Base-by-base conservation (phyloP, 1,284 basidiomycete genomes). In the Ganoderma boninense region DNA sequence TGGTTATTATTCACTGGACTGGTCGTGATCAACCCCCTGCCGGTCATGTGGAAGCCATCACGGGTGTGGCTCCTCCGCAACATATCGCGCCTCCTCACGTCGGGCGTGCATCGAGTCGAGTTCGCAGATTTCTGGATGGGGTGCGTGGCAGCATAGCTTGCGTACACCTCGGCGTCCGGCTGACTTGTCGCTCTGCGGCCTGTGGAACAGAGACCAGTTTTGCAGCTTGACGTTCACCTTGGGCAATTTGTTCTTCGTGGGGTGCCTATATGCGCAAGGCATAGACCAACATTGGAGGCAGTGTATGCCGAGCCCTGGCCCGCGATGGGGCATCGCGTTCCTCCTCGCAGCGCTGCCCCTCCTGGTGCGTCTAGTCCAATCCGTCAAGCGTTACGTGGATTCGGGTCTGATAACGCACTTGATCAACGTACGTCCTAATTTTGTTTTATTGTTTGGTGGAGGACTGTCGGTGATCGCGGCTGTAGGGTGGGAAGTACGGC, bases 41-140 rank as follows among this genome's bases (percentile, higher is more conserved):
- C 91, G 0, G 76, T 97, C 6, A 80, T 91, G 69, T 89, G 87
- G 76, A 87, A 87, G 29, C 79, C 86, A 2, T 89, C 95, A 1
- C 85, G 97, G 52, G 94, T 87, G 79, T 98, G 97, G 97, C 81
- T 97, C 46, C 77, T 96, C 35, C 86, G 83, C 71, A 91, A 89
- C 32, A 66, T 93, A 11, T 86, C 86, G 18, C 87, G 87, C 68
- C 85, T 95, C 32, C 81, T 94, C 23, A 83, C 89, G 2, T 92
- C 95, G 35, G 97, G 97, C 0, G 83, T 86, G 23, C 87, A 88
- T 46, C 86, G 86, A 11, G 95, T 97, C 70, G 95, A 96, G 90
- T 95, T 94, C 79, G 83, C 89, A 44, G 93, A 94, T 82, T 92
- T 95, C 87, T 95, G 92, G 92, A 85, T 94, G 78, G 93, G 92